Conservation (phyloP, 352 stramenopile species). For the Phytophthora citricola region DNA sequence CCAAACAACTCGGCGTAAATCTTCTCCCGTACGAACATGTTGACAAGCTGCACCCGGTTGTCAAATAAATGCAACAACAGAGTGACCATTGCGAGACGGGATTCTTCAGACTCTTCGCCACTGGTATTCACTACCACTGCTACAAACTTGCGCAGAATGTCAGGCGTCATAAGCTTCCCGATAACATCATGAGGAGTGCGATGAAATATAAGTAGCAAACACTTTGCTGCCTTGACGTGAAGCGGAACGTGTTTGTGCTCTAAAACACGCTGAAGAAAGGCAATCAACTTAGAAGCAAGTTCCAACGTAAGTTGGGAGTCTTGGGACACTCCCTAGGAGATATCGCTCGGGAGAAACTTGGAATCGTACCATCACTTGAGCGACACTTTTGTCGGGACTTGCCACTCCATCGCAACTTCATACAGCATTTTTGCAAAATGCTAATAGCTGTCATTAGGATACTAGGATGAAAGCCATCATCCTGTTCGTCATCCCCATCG, state of each 20-base stretch:
- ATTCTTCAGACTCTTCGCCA: constrained; percentile 72
- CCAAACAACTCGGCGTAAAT: constrained; percentile 71
- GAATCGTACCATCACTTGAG: constrained; percentile 14
- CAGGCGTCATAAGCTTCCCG: constrained; percentile 48
- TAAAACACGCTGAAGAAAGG: constrained; percentile 53
- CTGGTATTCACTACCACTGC: constrained; percentile 52
- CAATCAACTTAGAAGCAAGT: constrained; percentile 52
- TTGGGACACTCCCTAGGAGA: constrained; percentile 24
- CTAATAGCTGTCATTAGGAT: constrained; percentile 68
- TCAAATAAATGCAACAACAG: constrained; percentile 79
- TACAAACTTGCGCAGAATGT: constrained; percentile 66
- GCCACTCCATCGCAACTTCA: constrained; percentile 67
- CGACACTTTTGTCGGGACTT: constrained; percentile 17
- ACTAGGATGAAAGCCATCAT: constrained; percentile 60
- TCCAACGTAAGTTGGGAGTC: constrained; percentile 45
- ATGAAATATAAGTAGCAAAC: constrained; percentile 67
- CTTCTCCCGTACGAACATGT: constrained; percentile 59
- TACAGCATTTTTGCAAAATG: constrained; percentile 78
- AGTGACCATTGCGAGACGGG: constrained; percentile 64
- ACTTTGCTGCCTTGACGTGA: constrained; percentile 76
- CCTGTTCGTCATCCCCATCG: constrained; percentile 30
- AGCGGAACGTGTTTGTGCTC: constrained; percentile 64
- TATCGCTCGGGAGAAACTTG: neutral
- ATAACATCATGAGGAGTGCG: constrained; percentile 49
- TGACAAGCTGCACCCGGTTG: constrained; percentile 54